Evolutionary conservation across 192 early-diverging fungal species (phyloP).

Genomic region (Umbelopsis ramanniana): DNA sequence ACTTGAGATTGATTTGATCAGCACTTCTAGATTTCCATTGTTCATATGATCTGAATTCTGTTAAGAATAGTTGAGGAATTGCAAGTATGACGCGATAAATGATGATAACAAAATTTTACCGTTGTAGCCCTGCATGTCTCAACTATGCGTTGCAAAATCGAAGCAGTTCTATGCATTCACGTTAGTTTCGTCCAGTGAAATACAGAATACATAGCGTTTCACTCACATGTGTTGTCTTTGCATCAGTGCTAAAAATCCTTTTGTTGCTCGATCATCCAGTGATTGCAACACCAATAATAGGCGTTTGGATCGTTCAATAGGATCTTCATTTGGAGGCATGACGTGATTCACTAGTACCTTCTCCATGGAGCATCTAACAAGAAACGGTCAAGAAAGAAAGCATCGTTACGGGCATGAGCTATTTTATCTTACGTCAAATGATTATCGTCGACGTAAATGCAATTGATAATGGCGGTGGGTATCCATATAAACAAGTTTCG

Average conservation of each 20-base stretch:
- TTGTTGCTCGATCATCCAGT: constrained; percentile 69
- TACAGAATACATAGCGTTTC: background rate
- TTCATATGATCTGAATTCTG: background rate
- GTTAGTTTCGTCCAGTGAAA: background rate
- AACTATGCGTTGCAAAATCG: background rate
- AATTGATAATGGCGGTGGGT: constrained; percentile 77
- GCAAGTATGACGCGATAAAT: background rate
- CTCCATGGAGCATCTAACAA: constrained; percentile 59
- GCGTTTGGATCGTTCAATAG: constrained; percentile 62
- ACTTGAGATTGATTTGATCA: constrained; percentile 12
- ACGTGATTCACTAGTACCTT: constrained; percentile 63
- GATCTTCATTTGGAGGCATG: constrained; percentile 62
- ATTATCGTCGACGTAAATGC: constrained; percentile 84
- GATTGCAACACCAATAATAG: constrained; percentile 68
- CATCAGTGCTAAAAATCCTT: constrained; percentile 78
- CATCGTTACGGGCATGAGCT: background rate
- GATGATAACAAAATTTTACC: constrained; percentile 37
- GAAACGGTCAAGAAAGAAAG: background rate
- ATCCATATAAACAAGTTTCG: constrained; percentile 68
- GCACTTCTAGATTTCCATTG: background rate
- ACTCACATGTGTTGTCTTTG: constrained; percentile 68
- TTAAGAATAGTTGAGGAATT: background rate
- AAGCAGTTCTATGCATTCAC: background rate
- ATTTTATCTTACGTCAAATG: constrained; percentile 67
- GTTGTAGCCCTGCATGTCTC: constrained; percentile 24